A percentile compares a stretch with the other conserved stretches of the same genome.
These are phyloP conservation scores for Thamnidium elegans DNA, from an alignment of 192 early-diverging fungal genomes.

Conservation along the genomic window DNA sequence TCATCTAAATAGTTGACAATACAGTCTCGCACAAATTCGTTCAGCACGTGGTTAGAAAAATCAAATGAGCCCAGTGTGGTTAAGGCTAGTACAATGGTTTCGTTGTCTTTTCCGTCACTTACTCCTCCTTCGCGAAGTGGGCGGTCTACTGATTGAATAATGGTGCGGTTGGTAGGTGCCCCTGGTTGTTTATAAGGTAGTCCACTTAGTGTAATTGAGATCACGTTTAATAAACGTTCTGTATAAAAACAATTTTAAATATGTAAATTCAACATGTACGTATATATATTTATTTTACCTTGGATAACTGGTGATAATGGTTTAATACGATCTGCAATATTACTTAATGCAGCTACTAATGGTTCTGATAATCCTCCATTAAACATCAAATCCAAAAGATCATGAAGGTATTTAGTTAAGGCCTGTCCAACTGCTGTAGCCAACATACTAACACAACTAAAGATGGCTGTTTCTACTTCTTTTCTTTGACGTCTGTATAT, in stretches of 20 bases:
- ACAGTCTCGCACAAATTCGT: constrained; percentile 87
- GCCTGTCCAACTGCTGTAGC: constrained; percentile 89
- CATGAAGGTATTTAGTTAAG: constrained; percentile 83
- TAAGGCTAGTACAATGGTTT: constrained; percentile 77
- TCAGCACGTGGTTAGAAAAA: constrained; percentile 79
- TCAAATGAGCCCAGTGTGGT: constrained; percentile 82
- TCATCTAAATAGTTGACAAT: constrained; percentile 81
- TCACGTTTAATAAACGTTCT: constrained; percentile 84
- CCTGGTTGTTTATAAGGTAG: constrained; percentile 77
- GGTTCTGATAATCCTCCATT: constrained; percentile 78
- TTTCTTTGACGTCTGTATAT: constrained; percentile 43
- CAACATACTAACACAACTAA: constrained; percentile 85
- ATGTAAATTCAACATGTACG: background rate
- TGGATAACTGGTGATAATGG: constrained; percentile 82
- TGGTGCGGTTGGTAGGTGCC: constrained; percentile 50
- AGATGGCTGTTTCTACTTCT: constrained; percentile 62
- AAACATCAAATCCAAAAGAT: constrained; percentile 90
- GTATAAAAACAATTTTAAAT: background rate
- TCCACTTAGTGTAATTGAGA: constrained; percentile 80
- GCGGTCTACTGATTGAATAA: constrained; percentile 29
- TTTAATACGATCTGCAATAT: constrained; percentile 79
- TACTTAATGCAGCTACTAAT: constrained; percentile 74
- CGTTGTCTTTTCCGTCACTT: constrained; percentile 64
- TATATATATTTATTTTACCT: constrained; percentile 48
- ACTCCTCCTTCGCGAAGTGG: constrained; percentile 27